phyloP scores from a whole-genome alignment of 2,329 filamentous ascomycete genomes.

The Tolypocladium album region DNA sequence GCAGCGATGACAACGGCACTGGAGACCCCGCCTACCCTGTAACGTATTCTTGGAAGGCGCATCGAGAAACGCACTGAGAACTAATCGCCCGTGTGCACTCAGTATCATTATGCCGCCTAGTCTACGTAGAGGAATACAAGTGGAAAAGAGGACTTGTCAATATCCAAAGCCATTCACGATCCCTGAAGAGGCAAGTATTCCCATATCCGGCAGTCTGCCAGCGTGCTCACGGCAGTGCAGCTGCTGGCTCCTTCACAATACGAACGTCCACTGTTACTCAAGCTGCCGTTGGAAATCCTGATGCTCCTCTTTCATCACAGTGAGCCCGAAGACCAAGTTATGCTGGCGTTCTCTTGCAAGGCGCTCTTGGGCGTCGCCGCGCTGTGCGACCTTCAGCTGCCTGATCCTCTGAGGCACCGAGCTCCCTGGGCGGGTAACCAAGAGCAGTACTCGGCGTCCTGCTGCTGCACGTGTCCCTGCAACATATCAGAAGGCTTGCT shows the following conservation, averaged over 20 bases:
- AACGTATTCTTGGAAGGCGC: not conserved
- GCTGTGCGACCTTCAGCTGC: not conserved
- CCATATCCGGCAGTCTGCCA: not conserved
- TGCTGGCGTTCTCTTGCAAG: conserved; percentile 1
- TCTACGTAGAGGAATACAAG: not conserved
- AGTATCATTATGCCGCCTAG: not conserved
- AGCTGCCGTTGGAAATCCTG: not conserved
- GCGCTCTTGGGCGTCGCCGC: not conserved
- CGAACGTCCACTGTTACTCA: not conserved
- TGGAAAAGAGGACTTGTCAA: not conserved
- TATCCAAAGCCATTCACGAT: not conserved
- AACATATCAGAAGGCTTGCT: conserved; percentile 7
- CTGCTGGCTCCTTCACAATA: not conserved
- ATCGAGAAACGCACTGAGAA: not conserved
- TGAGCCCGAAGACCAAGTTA: not conserved
- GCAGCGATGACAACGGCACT: not conserved
- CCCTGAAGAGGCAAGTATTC: not conserved
- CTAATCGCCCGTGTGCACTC: not conserved
- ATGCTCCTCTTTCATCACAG: not conserved
- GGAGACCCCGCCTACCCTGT: not conserved
- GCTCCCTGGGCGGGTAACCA: conserved; percentile 2
- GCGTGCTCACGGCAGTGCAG: not conserved
- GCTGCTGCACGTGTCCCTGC: conserved; percentile 5
- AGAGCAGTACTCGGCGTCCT: not conserved
- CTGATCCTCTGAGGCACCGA: not conserved